phyloP scores from a whole-genome alignment of 1,284 basidiomycete genomes.

The Cystobasidium sp. region DNA sequence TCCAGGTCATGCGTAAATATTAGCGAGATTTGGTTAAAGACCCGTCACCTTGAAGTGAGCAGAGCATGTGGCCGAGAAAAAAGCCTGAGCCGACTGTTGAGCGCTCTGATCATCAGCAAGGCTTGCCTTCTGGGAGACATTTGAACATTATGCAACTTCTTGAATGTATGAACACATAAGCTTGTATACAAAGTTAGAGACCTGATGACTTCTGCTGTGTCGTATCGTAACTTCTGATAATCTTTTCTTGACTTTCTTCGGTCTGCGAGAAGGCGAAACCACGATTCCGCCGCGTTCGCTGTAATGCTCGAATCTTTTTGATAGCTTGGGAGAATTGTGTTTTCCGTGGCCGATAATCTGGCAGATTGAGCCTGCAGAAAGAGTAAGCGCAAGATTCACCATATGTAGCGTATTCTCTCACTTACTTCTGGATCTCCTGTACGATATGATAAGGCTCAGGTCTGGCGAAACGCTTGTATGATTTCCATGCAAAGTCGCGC shows the following conservation, averaged over 20 bases:
- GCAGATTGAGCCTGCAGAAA: slow-evolving; percentile 67
- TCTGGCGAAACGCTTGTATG: slow-evolving; percentile 86
- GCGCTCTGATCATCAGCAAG: no score
- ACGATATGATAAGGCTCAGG: slow-evolving; percentile 95
- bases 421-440: slow-evolving; percentile 69
- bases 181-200: slow-evolving; percentile 17
- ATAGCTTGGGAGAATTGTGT: slow-evolving; percentile 86
- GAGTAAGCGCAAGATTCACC: not conserved
- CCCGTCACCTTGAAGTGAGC: not conserved
- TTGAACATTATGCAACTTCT: slow-evolving; percentile 18
- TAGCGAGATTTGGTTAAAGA: not conserved
- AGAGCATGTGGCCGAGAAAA: not conserved
- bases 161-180: slow-evolving; percentile 1
- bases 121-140: no score
- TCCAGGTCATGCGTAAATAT: not conserved
- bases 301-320: slow-evolving; percentile 94
- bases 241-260: slow-evolving; percentile 55
- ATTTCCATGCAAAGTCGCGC: slow-evolving; percentile 96
- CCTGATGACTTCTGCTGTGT: slow-evolving; percentile 40
- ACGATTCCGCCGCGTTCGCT: slow-evolving; percentile 88
- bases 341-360: slow-evolving; percentile 94
- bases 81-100: no score
- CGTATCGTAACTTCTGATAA: slow-evolving; percentile 55
- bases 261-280: slow-evolving; percentile 93
- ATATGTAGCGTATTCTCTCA: slow-evolving; percentile 35